Evolutionary conservation across 768 basidiomycete genomes (phyloP).

Genomic region (Suillus brevipes): DNA sequence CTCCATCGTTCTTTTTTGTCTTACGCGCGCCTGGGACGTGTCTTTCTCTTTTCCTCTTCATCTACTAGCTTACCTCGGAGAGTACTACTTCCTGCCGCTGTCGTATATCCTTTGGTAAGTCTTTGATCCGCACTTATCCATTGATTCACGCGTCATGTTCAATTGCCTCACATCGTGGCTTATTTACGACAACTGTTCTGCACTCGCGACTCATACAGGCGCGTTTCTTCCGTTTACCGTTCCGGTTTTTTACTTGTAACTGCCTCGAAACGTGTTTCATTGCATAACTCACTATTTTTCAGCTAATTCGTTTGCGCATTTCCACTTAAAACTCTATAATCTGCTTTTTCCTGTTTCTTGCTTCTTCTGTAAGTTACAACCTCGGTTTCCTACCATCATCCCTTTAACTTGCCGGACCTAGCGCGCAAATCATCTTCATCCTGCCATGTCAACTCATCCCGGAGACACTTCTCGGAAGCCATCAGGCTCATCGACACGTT

Average conservation of each 20-base stretch:
- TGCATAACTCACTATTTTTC: slow-evolving; percentile 27
- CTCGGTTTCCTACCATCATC: slow-evolving; percentile 18
- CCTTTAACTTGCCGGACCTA: slow-evolving; percentile 18
- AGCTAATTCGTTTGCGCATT: slow-evolving; percentile 37
- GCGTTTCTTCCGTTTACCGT: slow-evolving; percentile 33
- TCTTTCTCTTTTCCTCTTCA: slow-evolving; percentile 21
- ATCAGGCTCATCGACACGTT: slow-evolving; percentile 68
- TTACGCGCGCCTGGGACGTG: slow-evolving; percentile 27
- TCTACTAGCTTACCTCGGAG: slow-evolving; percentile 14
- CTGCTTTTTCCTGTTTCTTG: slow-evolving; percentile 22
- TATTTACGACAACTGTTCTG: slow-evolving; percentile 31
- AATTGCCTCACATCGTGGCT: slow-evolving; percentile 31
- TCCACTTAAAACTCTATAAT: slow-evolving; percentile 35
- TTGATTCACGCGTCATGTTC: slow-evolving; percentile 31
- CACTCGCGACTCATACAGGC: slow-evolving; percentile 24
- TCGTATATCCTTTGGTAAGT: slow-evolving; percentile 34
- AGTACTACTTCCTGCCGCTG: not conserved
- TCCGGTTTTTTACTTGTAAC: slow-evolving; percentile 25
- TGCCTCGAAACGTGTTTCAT: slow-evolving; percentile 24
- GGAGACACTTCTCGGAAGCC: slow-evolving; percentile 61
- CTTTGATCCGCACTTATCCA: slow-evolving; percentile 2
- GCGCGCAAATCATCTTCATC: slow-evolving; percentile 29
- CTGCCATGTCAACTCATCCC: slow-evolving; percentile 35
- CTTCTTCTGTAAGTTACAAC: slow-evolving; percentile 29
- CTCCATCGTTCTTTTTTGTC: slow-evolving; percentile 31